Evolutionary conservation across 83 land plant species (phyloP).

Genomic region (Diphasiastrum complanatum): DNA sequence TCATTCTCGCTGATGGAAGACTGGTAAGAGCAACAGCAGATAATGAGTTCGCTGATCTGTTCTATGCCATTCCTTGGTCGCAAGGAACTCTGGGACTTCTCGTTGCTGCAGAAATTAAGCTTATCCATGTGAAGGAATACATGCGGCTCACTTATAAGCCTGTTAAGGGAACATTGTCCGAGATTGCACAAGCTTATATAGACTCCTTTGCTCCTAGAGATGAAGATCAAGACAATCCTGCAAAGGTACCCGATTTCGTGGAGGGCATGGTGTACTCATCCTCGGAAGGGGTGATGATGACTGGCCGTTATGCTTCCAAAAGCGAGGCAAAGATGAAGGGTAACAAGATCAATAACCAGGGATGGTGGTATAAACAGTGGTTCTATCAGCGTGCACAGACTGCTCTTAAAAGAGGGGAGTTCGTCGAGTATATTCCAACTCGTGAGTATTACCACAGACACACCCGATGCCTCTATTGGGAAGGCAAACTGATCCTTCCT

Average conservation of each 20-base stretch:
- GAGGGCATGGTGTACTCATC: constrained; percentile 75
- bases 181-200: constrained; percentile 77
- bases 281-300: constrained; percentile 73
- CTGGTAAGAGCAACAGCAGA: constrained; percentile 83
- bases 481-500: constrained; percentile 91
- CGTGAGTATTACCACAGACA: constrained; percentile 92
- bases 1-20: constrained; percentile 70
- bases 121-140: constrained; percentile 78
- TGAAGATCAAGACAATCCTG: constrained; percentile 75
- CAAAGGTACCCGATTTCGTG: constrained; percentile 90
- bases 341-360: constrained; percentile 62
- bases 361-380: constrained; percentile 99
- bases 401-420: constrained; percentile 78
- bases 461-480: constrained; percentile 87
- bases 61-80: constrained; percentile 94
- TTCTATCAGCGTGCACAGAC: constrained; percentile 94
- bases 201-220: constrained; percentile 78
- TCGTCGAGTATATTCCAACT: constrained; percentile 92
- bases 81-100: constrained; percentile 92
- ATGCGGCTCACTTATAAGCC: constrained; percentile 81
- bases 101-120: constrained; percentile 91
- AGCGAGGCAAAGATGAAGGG: constrained; percentile 91
- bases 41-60: constrained; percentile 81
- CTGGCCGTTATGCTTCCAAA: constrained; percentile 79
- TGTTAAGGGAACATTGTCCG: constrained; percentile 51